phyloP scores from a whole-genome alignment of 1,284 basidiomycete species.

The Melampsora abietis-canadensis region DNA sequence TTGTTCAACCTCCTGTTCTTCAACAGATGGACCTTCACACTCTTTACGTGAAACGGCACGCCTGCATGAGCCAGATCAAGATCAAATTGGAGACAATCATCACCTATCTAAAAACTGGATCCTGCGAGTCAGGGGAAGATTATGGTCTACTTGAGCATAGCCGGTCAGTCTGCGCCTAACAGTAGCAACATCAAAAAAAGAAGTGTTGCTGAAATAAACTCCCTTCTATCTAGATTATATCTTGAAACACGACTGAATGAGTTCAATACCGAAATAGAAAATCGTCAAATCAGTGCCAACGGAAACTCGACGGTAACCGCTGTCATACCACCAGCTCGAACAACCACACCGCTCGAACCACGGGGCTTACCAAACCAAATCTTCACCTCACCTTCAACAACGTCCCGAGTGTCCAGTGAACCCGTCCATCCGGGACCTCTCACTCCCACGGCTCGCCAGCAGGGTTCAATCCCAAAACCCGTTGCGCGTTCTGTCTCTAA shows the following conservation, averaged over 20 bases:
- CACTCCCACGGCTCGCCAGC: slow-evolving; percentile 1
- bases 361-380: not conserved
- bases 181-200: not conserved
- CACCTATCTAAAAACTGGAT: slow-evolving; percentile 13
- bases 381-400: slow-evolving; percentile 22
- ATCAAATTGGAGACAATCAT: slow-evolving; percentile 24
- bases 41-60: slow-evolving; percentile 32
- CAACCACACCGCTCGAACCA: slow-evolving; percentile 3
- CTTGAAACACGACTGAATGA: slow-evolving; percentile 18
- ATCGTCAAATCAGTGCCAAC: not conserved
- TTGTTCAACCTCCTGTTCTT: not conserved
- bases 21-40: slow-evolving; percentile 37
- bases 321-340: slow-evolving; percentile 7
- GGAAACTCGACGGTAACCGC: not conserved
- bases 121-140: slow-evolving; percentile 28
- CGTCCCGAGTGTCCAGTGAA: slow-evolving; percentile 31
- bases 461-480: slow-evolving; percentile 4
- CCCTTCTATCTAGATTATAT: slow-evolving; percentile 3
- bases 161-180: slow-evolving; percentile 6
- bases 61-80: slow-evolving; percentile 19
- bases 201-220: not conserved
- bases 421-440: not conserved
- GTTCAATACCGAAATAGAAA: slow-evolving; percentile 31
- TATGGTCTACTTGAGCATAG: slow-evolving; percentile 22
- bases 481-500: not conserved